Evolutionary conservation across 2,329 filamentous ascomycete species (phyloP).

Genomic region (Sodiomyces alkalinus): DNA sequence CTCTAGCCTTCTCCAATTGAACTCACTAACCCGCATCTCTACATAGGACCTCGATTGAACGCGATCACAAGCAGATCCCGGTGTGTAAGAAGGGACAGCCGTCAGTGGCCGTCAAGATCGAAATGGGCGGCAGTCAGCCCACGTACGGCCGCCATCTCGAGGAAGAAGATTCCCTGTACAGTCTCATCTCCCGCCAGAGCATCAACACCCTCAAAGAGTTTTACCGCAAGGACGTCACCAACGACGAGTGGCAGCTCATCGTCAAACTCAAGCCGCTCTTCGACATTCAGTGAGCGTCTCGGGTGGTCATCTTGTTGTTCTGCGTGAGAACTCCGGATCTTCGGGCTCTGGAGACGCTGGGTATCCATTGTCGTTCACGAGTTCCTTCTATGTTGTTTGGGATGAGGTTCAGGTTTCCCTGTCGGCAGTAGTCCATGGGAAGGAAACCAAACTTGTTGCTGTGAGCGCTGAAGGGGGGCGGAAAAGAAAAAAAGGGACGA

Average conservation of each 20-base stretch:
- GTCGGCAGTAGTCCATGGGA: too few relatives aligned
- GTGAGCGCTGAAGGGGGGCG: too few relatives aligned
- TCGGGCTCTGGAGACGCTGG: too few relatives aligned
- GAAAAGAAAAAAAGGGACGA: too few relatives aligned
- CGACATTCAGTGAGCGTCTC: constrained; percentile 52
- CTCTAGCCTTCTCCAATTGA: neutral
- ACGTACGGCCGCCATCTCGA: constrained; percentile 91
- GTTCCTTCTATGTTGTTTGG: too few relatives aligned
- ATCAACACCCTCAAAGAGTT: constrained; percentile 96
- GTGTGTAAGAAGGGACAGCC: constrained; percentile 93
- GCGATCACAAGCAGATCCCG: constrained; percentile 88
- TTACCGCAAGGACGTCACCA: constrained; percentile 73
- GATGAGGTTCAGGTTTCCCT: too few relatives aligned
- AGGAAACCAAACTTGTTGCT: too few relatives aligned
- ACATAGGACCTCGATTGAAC: constrained; percentile 77
- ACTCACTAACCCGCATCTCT: constrained; percentile 17
- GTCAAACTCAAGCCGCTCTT: constrained; percentile 92
- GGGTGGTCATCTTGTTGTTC: too few relatives aligned
- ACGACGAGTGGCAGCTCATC: constrained; percentile 89
- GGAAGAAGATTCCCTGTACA: constrained; percentile 79
- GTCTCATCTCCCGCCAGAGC: constrained; percentile 67
- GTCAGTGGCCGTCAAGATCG: constrained; percentile 96
- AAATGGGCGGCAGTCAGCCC: constrained; percentile 82
- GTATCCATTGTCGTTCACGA: too few relatives aligned
- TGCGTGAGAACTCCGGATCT: too few relatives aligned